Percentiles rank a stretch among this genome's conserved stretches.
These are phyloP conservation scores for Corylus avellana DNA, from an alignment of 306 rosid species.

Conservation along the genomic window DNA sequence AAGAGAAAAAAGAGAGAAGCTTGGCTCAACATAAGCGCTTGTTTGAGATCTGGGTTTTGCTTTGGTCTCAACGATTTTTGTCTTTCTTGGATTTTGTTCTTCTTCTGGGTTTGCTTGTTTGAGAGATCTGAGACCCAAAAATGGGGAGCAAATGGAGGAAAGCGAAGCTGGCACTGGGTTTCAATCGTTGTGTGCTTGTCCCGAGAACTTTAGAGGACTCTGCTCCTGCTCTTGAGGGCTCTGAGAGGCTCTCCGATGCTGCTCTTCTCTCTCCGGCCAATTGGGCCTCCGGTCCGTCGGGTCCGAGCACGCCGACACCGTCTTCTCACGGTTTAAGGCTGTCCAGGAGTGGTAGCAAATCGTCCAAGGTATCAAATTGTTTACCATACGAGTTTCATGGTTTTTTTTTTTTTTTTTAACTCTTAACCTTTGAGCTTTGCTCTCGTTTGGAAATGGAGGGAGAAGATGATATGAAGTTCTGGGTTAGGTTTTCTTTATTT, in stretches of 20 bases:
- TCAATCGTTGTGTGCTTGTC: conserved; percentile 75
- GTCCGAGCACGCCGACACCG: conserved; percentile 47
- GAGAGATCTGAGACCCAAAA: conserved; percentile 41
- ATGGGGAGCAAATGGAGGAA: conserved; percentile 99
- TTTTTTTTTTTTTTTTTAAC: neutral
- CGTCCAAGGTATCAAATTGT: conserved; percentile 47
- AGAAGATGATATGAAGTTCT: neutral
- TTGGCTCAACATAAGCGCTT: conserved; percentile 41
- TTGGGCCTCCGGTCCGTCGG: conserved; percentile 38
- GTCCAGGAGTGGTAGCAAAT: conserved; percentile 48
- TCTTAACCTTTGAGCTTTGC: neutral
- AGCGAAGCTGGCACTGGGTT: conserved; percentile 78
- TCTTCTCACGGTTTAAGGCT: conserved; percentile 46
- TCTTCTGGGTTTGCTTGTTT: conserved; percentile 18
- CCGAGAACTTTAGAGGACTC: conserved; percentile 74
- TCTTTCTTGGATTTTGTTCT: conserved; percentile 5
- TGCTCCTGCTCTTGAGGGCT: conserved; percentile 49
- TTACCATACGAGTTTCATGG: neutral
- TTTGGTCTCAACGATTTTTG: conserved; percentile 13
- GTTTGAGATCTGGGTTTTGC: conserved; percentile 73
- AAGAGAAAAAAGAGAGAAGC: conserved; percentile 6
- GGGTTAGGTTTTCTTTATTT: neutral
- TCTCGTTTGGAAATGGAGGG: neutral
- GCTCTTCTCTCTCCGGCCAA: conserved; percentile 75
- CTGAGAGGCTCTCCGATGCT: conserved; percentile 79